Conservation (phyloP, 352 stramenopile genomes). For the Phytophthora rubi region DNA sequence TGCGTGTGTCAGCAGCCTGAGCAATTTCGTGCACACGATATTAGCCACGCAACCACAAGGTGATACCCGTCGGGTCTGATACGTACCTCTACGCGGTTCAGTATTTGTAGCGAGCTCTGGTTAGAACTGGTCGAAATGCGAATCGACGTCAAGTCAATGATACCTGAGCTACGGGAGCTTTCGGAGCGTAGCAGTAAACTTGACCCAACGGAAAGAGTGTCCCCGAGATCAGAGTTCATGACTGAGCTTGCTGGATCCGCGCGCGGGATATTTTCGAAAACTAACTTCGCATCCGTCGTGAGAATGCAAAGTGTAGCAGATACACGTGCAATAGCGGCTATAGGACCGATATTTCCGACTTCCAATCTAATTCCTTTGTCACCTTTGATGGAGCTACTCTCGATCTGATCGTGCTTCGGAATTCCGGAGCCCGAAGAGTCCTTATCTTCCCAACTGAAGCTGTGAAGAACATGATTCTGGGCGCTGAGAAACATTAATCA, state of each 20-base stretch:
- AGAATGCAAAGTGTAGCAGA: constrained; percentile 36
- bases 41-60: neutral
- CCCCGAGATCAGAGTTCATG: constrained; percentile 11
- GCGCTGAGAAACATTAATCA: constrained; percentile 16
- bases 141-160: constrained; percentile 51
- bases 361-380: constrained; percentile 19
- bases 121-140: constrained; percentile 37
- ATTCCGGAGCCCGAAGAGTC: constrained; percentile 16
- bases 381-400: constrained; percentile 14
- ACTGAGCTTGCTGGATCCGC: neutral
- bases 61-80: neutral
- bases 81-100: constrained; percentile 31
- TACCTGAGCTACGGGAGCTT: neutral
- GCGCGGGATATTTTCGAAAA: constrained; percentile 30
- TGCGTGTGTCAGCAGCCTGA: constrained; percentile 9
- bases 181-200: constrained; percentile 9
- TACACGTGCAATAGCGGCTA: constrained; percentile 33
- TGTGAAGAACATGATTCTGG: constrained; percentile 29
- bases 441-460: constrained; percentile 37
- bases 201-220: constrained; percentile 6
- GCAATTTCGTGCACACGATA: neutral
- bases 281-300: constrained; percentile 31
- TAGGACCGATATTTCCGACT: constrained; percentile 16
- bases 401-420: constrained; percentile 28
- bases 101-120: constrained; percentile 47